Percentiles rank a stretch among this genome's conserved stretches.
phyloP scores from a whole-genome alignment of 768 basidiomycete genomes.

The Pisolithus albus region DNA sequence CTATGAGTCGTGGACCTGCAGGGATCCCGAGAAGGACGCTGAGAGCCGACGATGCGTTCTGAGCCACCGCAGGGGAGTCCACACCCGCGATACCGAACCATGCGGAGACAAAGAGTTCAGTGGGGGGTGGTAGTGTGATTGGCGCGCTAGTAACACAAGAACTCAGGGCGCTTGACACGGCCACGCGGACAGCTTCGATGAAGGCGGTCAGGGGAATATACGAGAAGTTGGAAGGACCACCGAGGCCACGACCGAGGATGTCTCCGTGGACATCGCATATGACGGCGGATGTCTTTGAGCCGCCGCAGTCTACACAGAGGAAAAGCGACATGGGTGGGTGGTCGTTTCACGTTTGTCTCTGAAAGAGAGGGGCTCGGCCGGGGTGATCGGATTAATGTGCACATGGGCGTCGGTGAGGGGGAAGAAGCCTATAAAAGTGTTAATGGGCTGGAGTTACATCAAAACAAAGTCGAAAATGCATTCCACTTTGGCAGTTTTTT shows the following conservation, averaged over 20 bases:
- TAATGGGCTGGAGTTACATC: too few relatives aligned
- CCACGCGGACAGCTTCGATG: slow-evolving; percentile 42
- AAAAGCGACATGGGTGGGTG: slow-evolving; percentile 45
- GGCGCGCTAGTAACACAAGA: slow-evolving; percentile 31
- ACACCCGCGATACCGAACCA: slow-evolving; percentile 85
- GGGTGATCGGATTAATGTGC: too few relatives aligned
- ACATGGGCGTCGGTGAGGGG: too few relatives aligned
- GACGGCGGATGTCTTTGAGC: slow-evolving; percentile 79
- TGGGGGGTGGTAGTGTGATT: slow-evolving; percentile 32
- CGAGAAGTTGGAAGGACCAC: slow-evolving; percentile 81
- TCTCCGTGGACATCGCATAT: slow-evolving; percentile 52
- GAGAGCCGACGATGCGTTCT: slow-evolving; percentile 46
- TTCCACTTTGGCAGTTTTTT: too few relatives aligned
- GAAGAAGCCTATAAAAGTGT: too few relatives aligned
- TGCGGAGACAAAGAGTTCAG: slow-evolving; percentile 50
- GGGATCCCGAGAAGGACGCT: slow-evolving; percentile 55
- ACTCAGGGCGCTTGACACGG: slow-evolving; percentile 51
- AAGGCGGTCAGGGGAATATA: slow-evolving; percentile 66
- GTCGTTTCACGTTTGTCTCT: too few relatives aligned
- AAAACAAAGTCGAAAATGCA: too few relatives aligned
- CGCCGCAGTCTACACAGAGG: slow-evolving; percentile 84
- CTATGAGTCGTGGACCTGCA: slow-evolving; percentile 43
- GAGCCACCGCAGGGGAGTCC: slow-evolving; percentile 61
- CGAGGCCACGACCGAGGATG: slow-evolving; percentile 59
- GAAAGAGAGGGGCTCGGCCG: too few relatives aligned